Percentiles rank a stretch among this genome's conserved stretches.
phyloP scores from a whole-genome alignment of 768 basidiomycete genomes.

The Amyloporia xantha region DNA sequence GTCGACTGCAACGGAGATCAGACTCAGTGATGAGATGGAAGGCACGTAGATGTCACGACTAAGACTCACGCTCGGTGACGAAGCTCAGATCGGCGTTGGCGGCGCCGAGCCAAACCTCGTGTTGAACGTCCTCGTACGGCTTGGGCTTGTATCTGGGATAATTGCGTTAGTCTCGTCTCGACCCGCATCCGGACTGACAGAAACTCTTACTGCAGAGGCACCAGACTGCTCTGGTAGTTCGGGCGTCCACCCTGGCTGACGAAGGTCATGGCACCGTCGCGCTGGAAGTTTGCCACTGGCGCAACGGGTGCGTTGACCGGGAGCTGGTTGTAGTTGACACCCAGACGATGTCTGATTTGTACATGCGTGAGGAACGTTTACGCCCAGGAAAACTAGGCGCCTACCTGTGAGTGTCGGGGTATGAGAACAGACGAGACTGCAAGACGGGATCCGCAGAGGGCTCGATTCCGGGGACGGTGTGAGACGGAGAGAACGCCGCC shows the following conservation, averaged over 20 bases:
- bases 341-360: slow-evolving; percentile 66
- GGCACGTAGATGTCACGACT: not conserved
- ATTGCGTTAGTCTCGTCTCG: not conserved
- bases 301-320: slow-evolving; percentile 78
- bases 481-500: slow-evolving; percentile 84
- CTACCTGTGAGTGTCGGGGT: slow-evolving; percentile 69
- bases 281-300: slow-evolving; percentile 87
- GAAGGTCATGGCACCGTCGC: slow-evolving; percentile 66
- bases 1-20: slow-evolving; percentile 44
- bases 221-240: slow-evolving; percentile 79
- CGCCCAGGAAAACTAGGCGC: not conserved
- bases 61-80: slow-evolving; percentile 69
- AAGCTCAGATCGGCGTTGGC: slow-evolving; percentile 65
- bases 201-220: slow-evolving; percentile 56
- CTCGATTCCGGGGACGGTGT: slow-evolving; percentile 84
- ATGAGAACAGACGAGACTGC: slow-evolving; percentile 92
- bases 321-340: slow-evolving; percentile 75
- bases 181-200: too few relatives aligned
- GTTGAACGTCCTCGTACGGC: slow-evolving; percentile 36
- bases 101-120: slow-evolving; percentile 72
- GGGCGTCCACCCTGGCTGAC: slow-evolving; percentile 79
- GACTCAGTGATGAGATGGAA: slow-evolving; percentile 2
- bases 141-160: slow-evolving; percentile 36
- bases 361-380: not conserved
- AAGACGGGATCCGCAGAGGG: slow-evolving; percentile 88